Conservation (phyloP, 768 basidiomycete genomes). For the Boletales sp. region DNA sequence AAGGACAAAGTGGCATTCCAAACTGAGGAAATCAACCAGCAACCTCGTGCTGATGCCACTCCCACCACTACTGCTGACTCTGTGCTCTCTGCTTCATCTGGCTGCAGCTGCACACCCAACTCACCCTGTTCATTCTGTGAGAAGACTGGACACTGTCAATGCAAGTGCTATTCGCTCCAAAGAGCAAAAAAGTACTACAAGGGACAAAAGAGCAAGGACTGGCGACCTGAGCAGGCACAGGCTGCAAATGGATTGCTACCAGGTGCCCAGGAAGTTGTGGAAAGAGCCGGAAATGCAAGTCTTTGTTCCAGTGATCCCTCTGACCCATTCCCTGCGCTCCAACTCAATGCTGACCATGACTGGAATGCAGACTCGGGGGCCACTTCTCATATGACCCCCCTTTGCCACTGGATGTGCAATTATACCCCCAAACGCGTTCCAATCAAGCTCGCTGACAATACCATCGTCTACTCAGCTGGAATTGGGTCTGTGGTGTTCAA, state of each 20-base stretch:
- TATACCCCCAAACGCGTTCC: background rate
- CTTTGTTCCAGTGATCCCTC: background rate
- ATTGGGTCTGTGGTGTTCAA: slow-evolving; percentile 2
- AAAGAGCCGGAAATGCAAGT: too few relatives aligned
- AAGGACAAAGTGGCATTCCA: slow-evolving; percentile 4
- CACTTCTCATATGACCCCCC: slow-evolving; percentile 3
- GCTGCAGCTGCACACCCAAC: background rate
- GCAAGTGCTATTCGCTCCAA: background rate
- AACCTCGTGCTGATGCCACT: background rate
- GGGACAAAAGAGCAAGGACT: background rate
- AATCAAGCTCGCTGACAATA: background rate
- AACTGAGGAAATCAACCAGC: slow-evolving; percentile 1
- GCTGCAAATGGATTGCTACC: background rate
- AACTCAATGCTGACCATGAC: background rate
- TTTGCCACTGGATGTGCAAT: background rate
- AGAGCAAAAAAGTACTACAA: background rate
- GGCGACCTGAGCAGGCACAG: background rate
- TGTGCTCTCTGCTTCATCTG: background rate
- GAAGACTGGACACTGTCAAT: background rate
- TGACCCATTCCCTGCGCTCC: background rate
- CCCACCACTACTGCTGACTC: background rate
- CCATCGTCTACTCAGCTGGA: background rate
- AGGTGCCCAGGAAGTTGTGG: background rate
- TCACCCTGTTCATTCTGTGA: background rate
- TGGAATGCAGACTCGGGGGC: slow-evolving; percentile 3